Evolutionary conservation across 106 monocot species (phyloP), one percentile per base, ranked within the genome.

Genomic region (Posidonia australis): DNA sequence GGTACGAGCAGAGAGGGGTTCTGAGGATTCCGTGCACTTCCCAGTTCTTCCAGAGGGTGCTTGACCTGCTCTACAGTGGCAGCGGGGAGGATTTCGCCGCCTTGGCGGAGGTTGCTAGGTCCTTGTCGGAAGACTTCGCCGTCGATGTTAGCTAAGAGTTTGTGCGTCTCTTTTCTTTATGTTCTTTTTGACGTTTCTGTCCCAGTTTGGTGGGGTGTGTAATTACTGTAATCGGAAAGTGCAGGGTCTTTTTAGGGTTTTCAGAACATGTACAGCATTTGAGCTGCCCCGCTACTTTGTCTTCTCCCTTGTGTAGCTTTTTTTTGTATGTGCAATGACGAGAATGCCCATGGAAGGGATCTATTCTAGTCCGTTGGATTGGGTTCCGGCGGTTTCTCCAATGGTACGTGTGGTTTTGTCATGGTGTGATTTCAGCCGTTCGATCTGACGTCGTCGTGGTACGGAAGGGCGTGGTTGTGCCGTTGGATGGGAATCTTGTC

Each of bases 11-110:
- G 65, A 10, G 69, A 1, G 79, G 79, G 5, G 74, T 73, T 4
- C 41, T 79, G 10, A 62, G 79, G 69, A 79, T 79, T 59, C 69
- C 74, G 13, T 79, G 79, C 79, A 13, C 74, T 44, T 60, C 60
- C 21, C 22, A 23, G 12, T 31, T 69, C 64, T 79, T 79, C 74
- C 47, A 48, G 17, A 30, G 69, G 5, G 67, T 78, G 30, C 68
- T 72, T 54, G 56, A 62, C 19, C 11, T 42, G 10, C 36, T 62
- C 43, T 13, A 29, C 30, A n/a, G 9, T 2, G 42, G 20, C 7
- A 20, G 43, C 18, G 61, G 36, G 21, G 21, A 19, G 42, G 43
- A 42, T 18, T 29, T 58, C 9, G 30, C 58, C n/a, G 58, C 58
- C 30, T 13, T 26, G 5, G 58, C 58, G 16, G 30, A 31, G 58